phyloP scores from a whole-genome alignment of 2,329 filamentous ascomycete species.

The Diplodia sapinea region DNA sequence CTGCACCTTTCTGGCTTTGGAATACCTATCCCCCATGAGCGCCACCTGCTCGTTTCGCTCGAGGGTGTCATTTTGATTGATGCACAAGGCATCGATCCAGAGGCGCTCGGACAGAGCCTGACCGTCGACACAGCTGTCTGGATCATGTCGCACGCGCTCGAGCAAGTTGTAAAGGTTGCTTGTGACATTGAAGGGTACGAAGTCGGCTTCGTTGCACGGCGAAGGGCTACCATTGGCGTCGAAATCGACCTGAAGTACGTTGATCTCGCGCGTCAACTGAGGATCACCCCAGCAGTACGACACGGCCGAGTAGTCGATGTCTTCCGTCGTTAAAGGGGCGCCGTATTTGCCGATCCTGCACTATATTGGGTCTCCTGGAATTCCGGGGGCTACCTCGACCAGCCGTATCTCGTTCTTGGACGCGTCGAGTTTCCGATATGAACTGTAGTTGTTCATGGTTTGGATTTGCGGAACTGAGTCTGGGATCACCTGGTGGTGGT shows the following conservation, averaged over 20 bases:
- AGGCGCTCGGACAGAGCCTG: neutral
- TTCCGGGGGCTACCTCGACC: neutral
- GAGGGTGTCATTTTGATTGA: slow-evolving; percentile 33
- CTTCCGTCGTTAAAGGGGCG: too few species aligned
- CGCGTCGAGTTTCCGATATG: neutral
- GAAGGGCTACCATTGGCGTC: too few species aligned
- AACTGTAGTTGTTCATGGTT: neutral
- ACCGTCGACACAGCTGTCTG: neutral
- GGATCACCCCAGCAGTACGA: slow-evolving; percentile 1
- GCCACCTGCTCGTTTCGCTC: slow-evolving; percentile 33
- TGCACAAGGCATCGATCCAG: slow-evolving; percentile 35
- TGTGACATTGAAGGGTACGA: neutral
- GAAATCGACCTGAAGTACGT: neutral
- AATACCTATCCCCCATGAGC: slow-evolving; percentile 33
- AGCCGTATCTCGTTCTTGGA: neutral
- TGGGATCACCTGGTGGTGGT: too few species aligned
- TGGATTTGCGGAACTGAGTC: too few species aligned
- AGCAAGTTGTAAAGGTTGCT: neutral
- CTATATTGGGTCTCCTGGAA: neutral
- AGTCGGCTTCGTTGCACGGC: neutral
- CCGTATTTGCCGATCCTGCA: neutral
- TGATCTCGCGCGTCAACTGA: neutral
- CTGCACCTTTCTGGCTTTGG: slow-evolving; percentile 30
- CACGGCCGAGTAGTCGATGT: neutral
- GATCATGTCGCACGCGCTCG: neutral